Base-by-base conservation (phyloP, 306 rosid genomes). In the Lathyrus tuberosus region DNA sequence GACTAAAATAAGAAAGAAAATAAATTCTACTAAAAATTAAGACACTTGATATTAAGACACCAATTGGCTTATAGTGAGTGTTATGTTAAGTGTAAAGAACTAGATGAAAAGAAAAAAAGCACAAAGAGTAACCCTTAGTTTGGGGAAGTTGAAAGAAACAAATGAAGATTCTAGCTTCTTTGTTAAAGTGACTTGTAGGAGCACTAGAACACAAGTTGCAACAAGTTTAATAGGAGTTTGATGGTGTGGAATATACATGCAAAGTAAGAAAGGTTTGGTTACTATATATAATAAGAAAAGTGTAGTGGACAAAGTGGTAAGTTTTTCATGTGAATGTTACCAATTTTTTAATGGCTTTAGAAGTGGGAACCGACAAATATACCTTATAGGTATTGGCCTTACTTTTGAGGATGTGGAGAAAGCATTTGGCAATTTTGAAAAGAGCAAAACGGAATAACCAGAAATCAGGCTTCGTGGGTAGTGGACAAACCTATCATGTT, bases 301-400 rank as follows among this genome's bases (percentile, higher is more conserved):
- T 73, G 24, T 76, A 81, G 92, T 83, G 92, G 90, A 78, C 67
- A 72, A 79, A 67, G 66, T 79, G 77, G 65, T 37, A 79, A 87
- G 72, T 77, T 83, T 77, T 83, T 74, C 30, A 73, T 49, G 10
- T 48, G 72, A 82, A 71, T 81, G 65, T 48, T 33, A 31, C 62
- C 38, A 62, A 16, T 62, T 7, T 69, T 84, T 84, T 81, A 76
- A 68, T 48, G 83, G 75, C 56, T 79, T 71, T 14, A 51, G 88
- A 83, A 79, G 87, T 76, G 90, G 88, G 85, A 86, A 74, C 88
- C 90, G 85, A 81, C 88, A 87, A 84, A 75, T 78, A 75, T 78
- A 73, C 62, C 78, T 63, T 61, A 26, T 53, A 77, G 77, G 80
- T 67, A 81, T 76, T 78, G 79, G 79, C 15, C 56, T 46, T 77